A percentile compares a stretch with the other conserved stretches of the same genome.
Conservation (phyloP, 306 rosid genomes). For the Quercus gilva region DNA sequence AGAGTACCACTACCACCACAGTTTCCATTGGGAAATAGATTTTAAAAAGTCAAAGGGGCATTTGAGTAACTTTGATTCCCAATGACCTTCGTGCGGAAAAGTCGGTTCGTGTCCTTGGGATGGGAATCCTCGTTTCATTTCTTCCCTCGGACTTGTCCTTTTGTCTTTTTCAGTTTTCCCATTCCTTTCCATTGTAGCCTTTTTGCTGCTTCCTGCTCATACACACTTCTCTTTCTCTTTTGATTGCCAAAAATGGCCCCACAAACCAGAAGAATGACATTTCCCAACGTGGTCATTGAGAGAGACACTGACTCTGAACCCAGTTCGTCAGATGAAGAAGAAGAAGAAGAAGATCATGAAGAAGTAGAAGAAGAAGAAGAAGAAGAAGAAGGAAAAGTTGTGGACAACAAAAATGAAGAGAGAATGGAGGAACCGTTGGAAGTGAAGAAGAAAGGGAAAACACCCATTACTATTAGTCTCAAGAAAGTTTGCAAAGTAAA, state of each 20-base stretch:
- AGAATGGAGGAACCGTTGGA: slow-evolving; percentile 39
- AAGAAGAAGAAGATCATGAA: slow-evolving; percentile 17
- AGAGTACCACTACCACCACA: too few relatives aligned
- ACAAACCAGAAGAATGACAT: slow-evolving; percentile 47
- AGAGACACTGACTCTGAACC: slow-evolving; percentile 72
- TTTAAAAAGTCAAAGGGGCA: background rate
- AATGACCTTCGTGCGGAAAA: background rate
- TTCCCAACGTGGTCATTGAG: slow-evolving; percentile 67
- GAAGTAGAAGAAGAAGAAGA: slow-evolving; percentile 8
- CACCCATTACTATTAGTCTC: slow-evolving; percentile 58
- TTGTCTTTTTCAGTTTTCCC: slow-evolving; percentile 10
- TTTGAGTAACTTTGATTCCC: background rate
- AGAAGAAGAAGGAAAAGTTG: slow-evolving; percentile 23
- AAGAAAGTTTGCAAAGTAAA: slow-evolving; percentile 85
- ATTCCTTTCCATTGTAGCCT: slow-evolving; percentile 2
- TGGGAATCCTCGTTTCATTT: background rate
- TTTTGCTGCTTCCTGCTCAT: too few relatives aligned
- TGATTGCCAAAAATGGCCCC: slow-evolving; percentile 54
- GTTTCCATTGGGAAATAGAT: background rate
- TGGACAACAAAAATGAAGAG: slow-evolving; percentile 22
- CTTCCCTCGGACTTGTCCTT: background rate
- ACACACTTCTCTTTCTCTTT: background rate
- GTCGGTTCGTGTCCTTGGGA: background rate
- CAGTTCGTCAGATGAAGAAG: slow-evolving; percentile 72
- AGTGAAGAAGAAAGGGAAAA: slow-evolving; percentile 52